Evolutionary conservation across 2,329 filamentous ascomycete genomes (phyloP).

Genomic region (Trichoderma breve): DNA sequence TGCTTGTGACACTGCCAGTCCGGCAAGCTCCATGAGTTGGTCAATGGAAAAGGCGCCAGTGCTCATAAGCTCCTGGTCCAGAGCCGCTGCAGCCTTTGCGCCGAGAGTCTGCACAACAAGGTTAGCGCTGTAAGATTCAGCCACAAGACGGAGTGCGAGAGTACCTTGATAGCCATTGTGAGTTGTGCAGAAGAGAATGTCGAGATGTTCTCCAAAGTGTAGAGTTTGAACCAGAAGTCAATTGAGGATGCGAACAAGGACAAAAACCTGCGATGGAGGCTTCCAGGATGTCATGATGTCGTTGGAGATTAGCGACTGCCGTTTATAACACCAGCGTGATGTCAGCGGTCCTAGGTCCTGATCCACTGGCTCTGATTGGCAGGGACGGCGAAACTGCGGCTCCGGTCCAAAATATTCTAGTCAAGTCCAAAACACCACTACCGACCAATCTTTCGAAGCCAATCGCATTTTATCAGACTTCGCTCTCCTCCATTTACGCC

Average conservation of each 20-base stretch:
- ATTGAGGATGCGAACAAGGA: neutral
- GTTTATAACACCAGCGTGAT: constrained; percentile 10
- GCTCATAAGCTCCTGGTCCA: constrained; percentile 94
- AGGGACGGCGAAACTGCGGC: constrained; percentile 38
- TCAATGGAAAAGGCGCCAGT: constrained; percentile 86
- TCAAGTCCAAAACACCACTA: neutral
- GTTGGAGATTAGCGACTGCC: constrained; percentile 1
- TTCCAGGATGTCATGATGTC: constrained; percentile 16
- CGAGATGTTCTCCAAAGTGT: neutral
- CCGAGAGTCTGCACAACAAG: constrained; percentile 67
- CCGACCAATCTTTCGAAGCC: neutral
- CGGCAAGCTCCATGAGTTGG: constrained; percentile 95
- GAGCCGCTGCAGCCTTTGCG: constrained; percentile 79
- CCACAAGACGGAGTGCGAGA: neutral
- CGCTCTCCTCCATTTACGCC: neutral
- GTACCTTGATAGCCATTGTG: constrained; percentile 14
- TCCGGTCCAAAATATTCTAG: constrained; percentile 30
- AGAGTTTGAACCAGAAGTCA: neutral
- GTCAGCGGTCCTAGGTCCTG: constrained; percentile 3
- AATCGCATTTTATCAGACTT: neutral
- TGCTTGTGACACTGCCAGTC: constrained; percentile 87
- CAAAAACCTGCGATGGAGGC: neutral
- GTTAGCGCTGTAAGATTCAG: constrained; percentile 7
- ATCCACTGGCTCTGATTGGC: constrained; percentile 31
- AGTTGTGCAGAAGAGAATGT: neutral